Evolutionary conservation across 2,329 filamentous ascomycete genomes (phyloP).

Genomic region (Trichophyton mentagrophytes): DNA sequence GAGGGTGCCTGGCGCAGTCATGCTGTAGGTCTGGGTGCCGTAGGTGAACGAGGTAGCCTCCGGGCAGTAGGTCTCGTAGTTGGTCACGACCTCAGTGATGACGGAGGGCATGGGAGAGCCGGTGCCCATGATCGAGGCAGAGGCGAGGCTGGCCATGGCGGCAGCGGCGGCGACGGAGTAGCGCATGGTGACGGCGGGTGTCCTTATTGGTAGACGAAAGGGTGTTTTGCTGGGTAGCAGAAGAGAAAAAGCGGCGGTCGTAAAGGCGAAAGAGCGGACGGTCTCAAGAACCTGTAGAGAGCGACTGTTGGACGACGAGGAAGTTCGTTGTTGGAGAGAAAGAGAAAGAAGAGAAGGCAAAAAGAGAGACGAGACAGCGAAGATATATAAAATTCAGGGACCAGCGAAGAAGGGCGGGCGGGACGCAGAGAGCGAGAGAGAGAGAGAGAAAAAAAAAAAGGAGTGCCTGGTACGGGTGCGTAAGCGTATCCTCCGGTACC

Average conservation of each 20-base stretch:
- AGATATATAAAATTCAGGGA: conserved; percentile 8
- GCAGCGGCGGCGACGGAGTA: conserved; percentile 33
- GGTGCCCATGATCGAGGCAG: conserved; percentile 18
- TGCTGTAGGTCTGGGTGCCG: conserved; percentile 54
- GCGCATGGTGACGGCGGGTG: conserved; percentile 33
- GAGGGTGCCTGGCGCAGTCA: conserved; percentile 55
- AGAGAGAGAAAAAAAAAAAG: neutral
- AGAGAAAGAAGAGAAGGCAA: conserved; percentile 12
- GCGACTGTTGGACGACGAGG: conserved; percentile 4
- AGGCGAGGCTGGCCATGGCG: conserved; percentile 29
- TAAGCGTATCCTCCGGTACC: neutral
- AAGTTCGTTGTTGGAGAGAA: conserved; percentile 3
- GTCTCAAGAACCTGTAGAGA: conserved; percentile 20
- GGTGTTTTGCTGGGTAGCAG: neutral
- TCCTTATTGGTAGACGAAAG: conserved; percentile 7
- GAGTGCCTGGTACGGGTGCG: neutral
- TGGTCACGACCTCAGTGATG: conserved; percentile 36
- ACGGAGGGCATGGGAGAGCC: conserved; percentile 3
- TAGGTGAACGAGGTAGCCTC: conserved; percentile 51
- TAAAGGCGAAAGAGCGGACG: conserved; percentile 27
- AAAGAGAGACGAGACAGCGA: conserved; percentile 3
- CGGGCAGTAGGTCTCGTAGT: conserved; percentile 62
- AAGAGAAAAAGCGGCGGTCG: neutral
- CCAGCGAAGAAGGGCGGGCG: neutral
- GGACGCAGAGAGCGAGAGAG: neutral